phyloP scores from a whole-genome alignment of 345 rosid genomes.

The Cochlearia excelsa region DNA sequence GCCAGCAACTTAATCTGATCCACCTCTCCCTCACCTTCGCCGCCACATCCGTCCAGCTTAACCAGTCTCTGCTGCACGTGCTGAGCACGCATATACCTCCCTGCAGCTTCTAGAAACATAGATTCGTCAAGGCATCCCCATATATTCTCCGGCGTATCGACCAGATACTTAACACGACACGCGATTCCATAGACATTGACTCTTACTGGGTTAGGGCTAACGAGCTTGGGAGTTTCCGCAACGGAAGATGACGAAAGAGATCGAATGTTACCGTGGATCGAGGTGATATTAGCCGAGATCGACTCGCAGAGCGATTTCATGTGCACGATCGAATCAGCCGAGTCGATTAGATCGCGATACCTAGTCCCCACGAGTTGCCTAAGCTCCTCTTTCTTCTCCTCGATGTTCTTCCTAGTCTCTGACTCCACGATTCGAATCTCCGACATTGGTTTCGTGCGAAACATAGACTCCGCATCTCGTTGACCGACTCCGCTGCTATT shows the following conservation, averaged over 20 bases:
- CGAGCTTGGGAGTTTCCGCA: conserved; percentile 49
- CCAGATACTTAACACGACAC: conserved; percentile 85
- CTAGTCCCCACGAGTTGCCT: conserved; percentile 85
- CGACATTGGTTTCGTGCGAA: conserved; percentile 67
- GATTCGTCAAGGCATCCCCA: conserved; percentile 96
- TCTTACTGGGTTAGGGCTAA: conserved; percentile 35
- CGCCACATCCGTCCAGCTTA: conserved; percentile 26
- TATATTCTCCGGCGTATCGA: conserved; percentile 90
- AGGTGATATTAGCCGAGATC: conserved; percentile 62
- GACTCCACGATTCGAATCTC: conserved; percentile 81
- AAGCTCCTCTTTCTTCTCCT: conserved; percentile 93
- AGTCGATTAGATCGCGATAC: conserved; percentile 91
- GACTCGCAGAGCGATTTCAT: conserved; percentile 83
- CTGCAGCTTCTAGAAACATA: conserved; percentile 84
- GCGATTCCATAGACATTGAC: conserved; percentile 65
- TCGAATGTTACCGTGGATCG: conserved; percentile 55
- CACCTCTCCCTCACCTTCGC: conserved; percentile 34
- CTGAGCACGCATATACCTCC: conserved; percentile 75
- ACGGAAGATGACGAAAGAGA: conserved; percentile 59
- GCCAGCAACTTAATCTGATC: conserved; percentile 58
- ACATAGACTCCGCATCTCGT: conserved; percentile 81
- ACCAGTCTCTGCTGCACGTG: conserved; percentile 62
- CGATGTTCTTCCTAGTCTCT: conserved; percentile 68
- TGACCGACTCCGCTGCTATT: conserved; percentile 45
- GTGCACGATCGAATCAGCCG: conserved; percentile 82